Evolutionary conservation across 2,329 filamentous ascomycete species (phyloP).

Genomic region (Scedosporium boydii): DNA sequence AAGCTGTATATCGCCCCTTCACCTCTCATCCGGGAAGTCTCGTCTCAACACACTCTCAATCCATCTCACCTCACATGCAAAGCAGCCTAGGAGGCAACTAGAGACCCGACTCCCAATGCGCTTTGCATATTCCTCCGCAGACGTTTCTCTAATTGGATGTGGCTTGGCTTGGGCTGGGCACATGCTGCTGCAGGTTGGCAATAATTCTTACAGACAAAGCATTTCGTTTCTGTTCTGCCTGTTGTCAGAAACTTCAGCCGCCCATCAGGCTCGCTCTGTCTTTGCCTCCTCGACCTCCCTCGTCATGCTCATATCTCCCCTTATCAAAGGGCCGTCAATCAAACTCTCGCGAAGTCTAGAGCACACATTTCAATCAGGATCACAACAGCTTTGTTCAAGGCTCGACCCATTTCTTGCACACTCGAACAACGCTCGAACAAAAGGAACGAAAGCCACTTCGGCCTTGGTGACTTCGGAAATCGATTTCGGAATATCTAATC

Average conservation of each 20-base stretch:
- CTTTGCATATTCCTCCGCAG: background rate
- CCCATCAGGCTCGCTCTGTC: background rate
- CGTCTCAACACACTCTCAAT: too few species aligned
- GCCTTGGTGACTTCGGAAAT: too few species aligned
- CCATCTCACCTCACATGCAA: background rate
- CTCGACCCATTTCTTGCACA: too few species aligned
- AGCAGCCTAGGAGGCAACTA: background rate
- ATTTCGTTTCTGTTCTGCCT: background rate
- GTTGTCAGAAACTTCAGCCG: background rate
- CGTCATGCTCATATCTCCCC: background rate
- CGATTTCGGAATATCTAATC: too few species aligned
- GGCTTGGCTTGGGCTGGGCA: background rate
- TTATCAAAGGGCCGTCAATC: background rate
- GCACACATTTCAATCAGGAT: background rate
- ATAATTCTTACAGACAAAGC: background rate
- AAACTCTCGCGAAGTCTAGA: background rate
- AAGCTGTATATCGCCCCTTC: background rate
- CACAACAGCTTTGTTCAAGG: too few species aligned
- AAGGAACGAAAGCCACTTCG: too few species aligned
- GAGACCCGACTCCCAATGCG: background rate
- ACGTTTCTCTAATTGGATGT: background rate
- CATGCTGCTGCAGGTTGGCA: background rate
- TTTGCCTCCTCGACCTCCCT: background rate
- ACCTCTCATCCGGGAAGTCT: too few species aligned
- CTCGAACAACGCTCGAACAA: too few species aligned